A percentile compares a stretch with the other conserved stretches of the same genome.
These are phyloP conservation scores for Fusarium oligoseptatum DNA, from an alignment of 2,329 filamentous ascomycete species.

Conservation along the genomic window DNA sequence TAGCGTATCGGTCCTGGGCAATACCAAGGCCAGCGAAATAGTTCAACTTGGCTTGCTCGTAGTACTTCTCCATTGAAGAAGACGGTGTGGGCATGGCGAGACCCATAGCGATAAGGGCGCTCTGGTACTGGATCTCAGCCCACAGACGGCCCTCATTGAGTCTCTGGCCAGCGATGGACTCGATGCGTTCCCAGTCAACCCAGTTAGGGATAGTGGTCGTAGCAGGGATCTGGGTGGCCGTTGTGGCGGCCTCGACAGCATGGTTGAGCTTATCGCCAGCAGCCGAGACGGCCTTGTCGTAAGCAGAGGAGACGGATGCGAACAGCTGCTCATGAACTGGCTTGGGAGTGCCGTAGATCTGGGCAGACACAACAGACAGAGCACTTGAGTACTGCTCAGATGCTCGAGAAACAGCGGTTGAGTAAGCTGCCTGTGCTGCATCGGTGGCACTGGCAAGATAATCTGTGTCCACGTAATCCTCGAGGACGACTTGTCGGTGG, in stretches of 20 bases:
- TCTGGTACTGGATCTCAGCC: constrained; percentile 79
- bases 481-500: constrained; percentile 62
- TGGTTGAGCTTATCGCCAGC: constrained; percentile 71
- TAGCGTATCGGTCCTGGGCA: constrained; percentile 83
- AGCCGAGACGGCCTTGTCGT: constrained; percentile 73
- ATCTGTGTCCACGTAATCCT: constrained; percentile 59
- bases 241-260: constrained; percentile 67
- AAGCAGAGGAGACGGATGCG: constrained; percentile 76
- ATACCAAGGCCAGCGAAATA: constrained; percentile 85
- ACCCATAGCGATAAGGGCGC: constrained; percentile 75
- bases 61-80: constrained; percentile 68
- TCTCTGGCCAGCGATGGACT: constrained; percentile 77
- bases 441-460: constrained; percentile 54
- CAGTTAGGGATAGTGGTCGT: constrained; percentile 56
- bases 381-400: constrained; percentile 78
- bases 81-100: constrained; percentile 66
- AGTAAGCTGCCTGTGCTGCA: constrained; percentile 70
- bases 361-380: constrained; percentile 74
- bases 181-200: constrained; percentile 63
- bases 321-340: constrained; percentile 78
- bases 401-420: constrained; percentile 73
- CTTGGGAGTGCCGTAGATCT: constrained; percentile 77
- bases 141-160: constrained; percentile 77
- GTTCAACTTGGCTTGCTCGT: constrained; percentile 71
- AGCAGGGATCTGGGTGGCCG: constrained; percentile 61